Base-by-base conservation (phyloP, 2,329 filamentous ascomycete genomes). In the Juglanconis sp. region DNA sequence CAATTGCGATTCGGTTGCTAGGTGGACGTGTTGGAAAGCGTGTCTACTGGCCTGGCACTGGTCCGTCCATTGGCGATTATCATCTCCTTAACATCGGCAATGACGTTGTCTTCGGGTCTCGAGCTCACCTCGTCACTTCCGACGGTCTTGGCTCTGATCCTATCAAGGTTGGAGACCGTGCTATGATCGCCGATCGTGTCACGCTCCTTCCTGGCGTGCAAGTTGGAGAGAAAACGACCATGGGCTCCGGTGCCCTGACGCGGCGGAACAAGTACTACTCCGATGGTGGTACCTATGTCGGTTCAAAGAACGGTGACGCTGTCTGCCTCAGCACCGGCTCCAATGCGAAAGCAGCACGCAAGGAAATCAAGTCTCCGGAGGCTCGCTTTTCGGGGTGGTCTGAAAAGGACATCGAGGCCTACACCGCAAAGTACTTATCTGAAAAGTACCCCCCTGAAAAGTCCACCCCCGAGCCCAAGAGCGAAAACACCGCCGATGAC, bases 31-130 rank as follows among this genome's bases (percentile, higher is more conserved):
- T 83, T 46, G 82, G 82, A 31, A 74, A 76, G 66, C 75, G 79
- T 4, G 77, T 85, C 0, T 85, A 85, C 68, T 85, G 82, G 82
- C 82, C 82, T 3, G 82, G 82, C 8, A 83, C 79, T 15, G 82
- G 82, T 0, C 82, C 81, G 1, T 72, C 70, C 1, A 77, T 84
- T 40, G 76, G 79, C 15, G 80, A 85, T 63, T 85, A 83, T 63
- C 79, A 84, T 62, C 71, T 85, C 1, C 66, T 85, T 10, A 77
- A 85, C 31, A 74, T 85, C 62, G 83, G 83, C 9, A 77, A 84
- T 59, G 79, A 85, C 68, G 82, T 85, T n/a, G 81, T 85, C 9
- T 85, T 86, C 63, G 82, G 83, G 0, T 84, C 81, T 11, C 76
- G 81, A 3, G 79, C 81, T 3, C 77, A 82, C 59, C 65, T 86